These are phyloP conservation scores for Penicillium bialowiezense DNA, from an alignment of 495 filamentous ascomycete species.

Conservation along the genomic window DNA sequence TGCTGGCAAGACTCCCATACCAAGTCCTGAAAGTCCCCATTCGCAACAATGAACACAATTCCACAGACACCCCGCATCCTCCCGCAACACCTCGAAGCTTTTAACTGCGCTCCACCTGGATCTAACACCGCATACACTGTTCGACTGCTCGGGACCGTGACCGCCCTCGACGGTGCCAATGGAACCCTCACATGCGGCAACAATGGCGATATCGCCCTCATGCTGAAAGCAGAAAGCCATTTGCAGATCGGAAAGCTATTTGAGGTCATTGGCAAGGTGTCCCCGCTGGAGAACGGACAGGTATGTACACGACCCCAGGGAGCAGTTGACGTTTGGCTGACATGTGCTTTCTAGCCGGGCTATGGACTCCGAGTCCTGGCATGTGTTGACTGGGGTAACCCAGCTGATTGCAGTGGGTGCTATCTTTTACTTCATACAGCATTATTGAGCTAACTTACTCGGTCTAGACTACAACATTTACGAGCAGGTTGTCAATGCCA, in stretches of 20 bases:
- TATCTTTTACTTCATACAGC: slow-evolving; percentile 4
- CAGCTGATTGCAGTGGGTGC: slow-evolving; percentile 38
- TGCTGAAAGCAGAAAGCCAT: slow-evolving; percentile 78
- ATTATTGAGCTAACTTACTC: not conserved
- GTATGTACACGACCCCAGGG: slow-evolving; percentile 8
- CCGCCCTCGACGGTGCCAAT: slow-evolving; percentile 73
- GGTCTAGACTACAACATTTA: slow-evolving; percentile 71
- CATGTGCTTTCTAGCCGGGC: slow-evolving; percentile 40
- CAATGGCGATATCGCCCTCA: slow-evolving; percentile 65
- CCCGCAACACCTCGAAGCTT: slow-evolving; percentile 63
- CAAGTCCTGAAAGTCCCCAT: not conserved
- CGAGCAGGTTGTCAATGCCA: slow-evolving; percentile 82
- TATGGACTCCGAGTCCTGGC: slow-evolving; percentile 71
- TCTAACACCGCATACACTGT: slow-evolving; percentile 59
- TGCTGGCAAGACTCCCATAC: not conserved
- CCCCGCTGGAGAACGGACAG: slow-evolving; percentile 48
- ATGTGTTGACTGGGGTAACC: slow-evolving; percentile 73
- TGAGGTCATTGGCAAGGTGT: slow-evolving; percentile 91
- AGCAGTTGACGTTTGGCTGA: not conserved
- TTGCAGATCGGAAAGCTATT: slow-evolving; percentile 73
- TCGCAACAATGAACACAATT: slow-evolving; percentile 38
- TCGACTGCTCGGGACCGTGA: slow-evolving; percentile 82
- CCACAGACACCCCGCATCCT: slow-evolving; percentile 72
- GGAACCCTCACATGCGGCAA: slow-evolving; percentile 69
- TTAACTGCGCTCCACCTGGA: slow-evolving; percentile 45